phyloP scores from a whole-genome alignment of 257 asterid genomes.

The Linderniella brevidens region DNA sequence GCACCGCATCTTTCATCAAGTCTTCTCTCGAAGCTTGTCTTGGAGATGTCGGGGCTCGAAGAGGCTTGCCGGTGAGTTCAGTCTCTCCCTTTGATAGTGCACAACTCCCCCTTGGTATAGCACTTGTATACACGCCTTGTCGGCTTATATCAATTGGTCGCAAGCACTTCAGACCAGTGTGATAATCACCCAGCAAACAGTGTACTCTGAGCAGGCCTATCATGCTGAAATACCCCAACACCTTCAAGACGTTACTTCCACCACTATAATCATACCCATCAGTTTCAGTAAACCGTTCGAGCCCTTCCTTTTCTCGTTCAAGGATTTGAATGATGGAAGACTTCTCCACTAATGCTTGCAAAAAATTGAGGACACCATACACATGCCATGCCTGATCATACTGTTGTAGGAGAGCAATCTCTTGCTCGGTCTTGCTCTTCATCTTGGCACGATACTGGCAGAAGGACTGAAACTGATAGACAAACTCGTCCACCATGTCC shows the following conservation, averaged over 20 bases:
- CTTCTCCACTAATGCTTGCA: slow-evolving; percentile 95
- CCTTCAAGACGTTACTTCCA: slow-evolving; percentile 96
- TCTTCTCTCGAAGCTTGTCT: too few relatives aligned
- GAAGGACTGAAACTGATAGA: slow-evolving; percentile 90
- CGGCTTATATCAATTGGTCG: slow-evolving; percentile 77
- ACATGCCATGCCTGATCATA: slow-evolving; percentile 93
- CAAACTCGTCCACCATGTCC: slow-evolving; percentile 99
- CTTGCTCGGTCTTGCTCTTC: slow-evolving; percentile 85
- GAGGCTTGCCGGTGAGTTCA: too few relatives aligned
- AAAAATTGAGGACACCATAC: slow-evolving; percentile 79
- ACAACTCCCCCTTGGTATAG: too few relatives aligned
- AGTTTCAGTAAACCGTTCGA: slow-evolving; percentile 74
- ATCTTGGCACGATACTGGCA: slow-evolving; percentile 94
- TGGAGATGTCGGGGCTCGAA: too few relatives aligned
- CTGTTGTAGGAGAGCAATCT: slow-evolving; percentile 61
- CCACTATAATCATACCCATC: slow-evolving; percentile 94
- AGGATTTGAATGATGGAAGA: slow-evolving; percentile 67
- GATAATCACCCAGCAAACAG: slow-evolving; percentile 96
- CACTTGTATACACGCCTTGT: slow-evolving; percentile 78
- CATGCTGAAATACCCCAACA: slow-evolving; percentile 93
- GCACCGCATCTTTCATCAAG: too few relatives aligned
- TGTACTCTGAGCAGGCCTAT: slow-evolving; percentile 95
- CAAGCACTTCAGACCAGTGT: slow-evolving; percentile 81
- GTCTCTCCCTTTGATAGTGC: too few relatives aligned
- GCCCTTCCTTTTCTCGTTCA: slow-evolving; percentile 87